Percentiles rank a stretch among this genome's conserved stretches.
phyloP scores from a whole-genome alignment of 768 basidiomycete species.

The Tulasnella sp. region DNA sequence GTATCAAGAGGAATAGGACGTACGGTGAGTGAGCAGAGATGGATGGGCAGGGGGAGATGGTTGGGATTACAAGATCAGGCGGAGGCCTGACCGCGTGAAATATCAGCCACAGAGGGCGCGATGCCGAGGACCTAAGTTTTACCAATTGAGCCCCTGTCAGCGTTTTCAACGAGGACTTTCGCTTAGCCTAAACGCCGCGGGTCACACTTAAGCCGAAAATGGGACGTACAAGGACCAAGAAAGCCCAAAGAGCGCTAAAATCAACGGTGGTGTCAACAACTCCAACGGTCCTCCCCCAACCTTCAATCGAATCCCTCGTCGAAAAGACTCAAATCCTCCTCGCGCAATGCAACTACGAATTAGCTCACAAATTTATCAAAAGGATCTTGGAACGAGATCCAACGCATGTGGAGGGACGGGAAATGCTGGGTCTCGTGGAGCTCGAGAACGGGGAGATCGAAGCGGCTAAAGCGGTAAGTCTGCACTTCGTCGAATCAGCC shows the following conservation, averaged over 20 bases:
- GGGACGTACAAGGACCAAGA: conserved; percentile 25
- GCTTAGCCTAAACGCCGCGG: neutral
- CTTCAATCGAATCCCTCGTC: conserved; percentile 59
- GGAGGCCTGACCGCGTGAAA: conserved; percentile 29
- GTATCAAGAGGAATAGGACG: conserved; percentile 35
- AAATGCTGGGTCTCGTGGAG: conserved; percentile 77
- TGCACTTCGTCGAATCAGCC: neutral
- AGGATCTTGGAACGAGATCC: conserved; percentile 69
- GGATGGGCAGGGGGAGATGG: neutral
- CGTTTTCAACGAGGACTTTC: neutral
- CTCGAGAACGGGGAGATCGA: conserved; percentile 80
- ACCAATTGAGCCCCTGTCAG: conserved; percentile 16
- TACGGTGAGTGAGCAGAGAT: conserved; percentile 34
- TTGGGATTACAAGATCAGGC: conserved; percentile 20
- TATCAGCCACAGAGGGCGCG: neutral
- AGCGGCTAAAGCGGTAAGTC: conserved; percentile 66
- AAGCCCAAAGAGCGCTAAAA: conserved; percentile 16
- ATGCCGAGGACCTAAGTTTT: conserved; percentile 23
- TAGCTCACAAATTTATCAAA: conserved; percentile 69
- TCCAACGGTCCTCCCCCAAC: conserved; percentile 41
- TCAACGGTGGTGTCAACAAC: neutral
- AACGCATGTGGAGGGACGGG: conserved; percentile 67
- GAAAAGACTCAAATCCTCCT: conserved; percentile 82
- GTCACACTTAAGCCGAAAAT: conserved; percentile 2
- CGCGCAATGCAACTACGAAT: conserved; percentile 80